Evolutionary conservation across 2,329 filamentous ascomycete genomes (phyloP).

Genomic region (Fusarium secorum): DNA sequence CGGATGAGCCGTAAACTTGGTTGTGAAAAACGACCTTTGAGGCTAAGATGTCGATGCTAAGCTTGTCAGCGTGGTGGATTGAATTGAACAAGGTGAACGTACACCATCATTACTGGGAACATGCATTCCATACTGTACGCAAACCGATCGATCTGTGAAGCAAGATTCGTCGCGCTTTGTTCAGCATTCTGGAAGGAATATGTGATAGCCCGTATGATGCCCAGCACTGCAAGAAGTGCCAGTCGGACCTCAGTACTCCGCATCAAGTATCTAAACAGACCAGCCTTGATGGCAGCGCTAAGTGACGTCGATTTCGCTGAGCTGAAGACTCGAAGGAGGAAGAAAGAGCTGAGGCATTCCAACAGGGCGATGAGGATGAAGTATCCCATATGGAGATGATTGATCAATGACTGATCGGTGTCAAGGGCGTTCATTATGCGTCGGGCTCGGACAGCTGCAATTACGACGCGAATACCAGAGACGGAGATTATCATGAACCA

Average conservation of each 20-base stretch:
- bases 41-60: conserved; percentile 47
- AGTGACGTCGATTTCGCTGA: conserved; percentile 43
- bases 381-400: conserved; percentile 52
- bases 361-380: conserved; percentile 52
- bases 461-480: conserved; percentile 55
- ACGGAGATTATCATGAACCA: conserved; percentile 65
- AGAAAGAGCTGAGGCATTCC: conserved; percentile 51
- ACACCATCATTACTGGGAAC: conserved; percentile 53
- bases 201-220: conserved; percentile 51
- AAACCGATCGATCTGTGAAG: conserved; percentile 52
- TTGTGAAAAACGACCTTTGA: conserved; percentile 45
- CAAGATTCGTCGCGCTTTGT: conserved; percentile 48
- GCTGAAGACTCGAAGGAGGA: conserved; percentile 50
- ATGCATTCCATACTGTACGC: conserved; percentile 53
- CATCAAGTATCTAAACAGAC: conserved; percentile 52
- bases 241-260: conserved; percentile 51
- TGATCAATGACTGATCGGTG: conserved; percentile 44
- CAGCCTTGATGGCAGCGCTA: conserved; percentile 43
- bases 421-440: conserved; percentile 41
- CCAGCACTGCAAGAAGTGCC: conserved; percentile 49
- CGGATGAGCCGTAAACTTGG: conserved; percentile 37
- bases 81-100: conserved; percentile 3
- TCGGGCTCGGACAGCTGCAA: conserved; percentile 44
- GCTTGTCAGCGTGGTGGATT: background rate
- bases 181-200: conserved; percentile 51